A percentile compares a stretch with the other conserved stretches of the same genome.
phyloP scores from a whole-genome alignment of 2,329 filamentous ascomycete genomes.

The Mycosphaerelloides madeirae region DNA sequence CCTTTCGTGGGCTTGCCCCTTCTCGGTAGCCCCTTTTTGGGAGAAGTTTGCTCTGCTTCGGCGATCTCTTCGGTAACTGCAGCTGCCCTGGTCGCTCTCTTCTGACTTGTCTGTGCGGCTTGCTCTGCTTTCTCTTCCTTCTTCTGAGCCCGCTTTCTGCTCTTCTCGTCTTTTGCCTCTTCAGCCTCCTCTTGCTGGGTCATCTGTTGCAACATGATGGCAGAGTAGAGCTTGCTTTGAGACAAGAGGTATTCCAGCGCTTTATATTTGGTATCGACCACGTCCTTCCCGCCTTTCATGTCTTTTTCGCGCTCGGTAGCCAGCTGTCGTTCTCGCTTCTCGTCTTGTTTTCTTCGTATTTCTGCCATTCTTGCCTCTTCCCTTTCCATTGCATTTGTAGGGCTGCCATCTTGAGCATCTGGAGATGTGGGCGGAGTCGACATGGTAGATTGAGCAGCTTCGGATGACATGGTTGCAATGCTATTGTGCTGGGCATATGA shows the following conservation, averaged over 20 bases:
- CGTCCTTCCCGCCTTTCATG: slow-evolving; percentile 41
- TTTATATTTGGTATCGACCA: slow-evolving; percentile 49
- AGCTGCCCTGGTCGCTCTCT: slow-evolving; percentile 41
- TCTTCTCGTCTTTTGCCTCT: slow-evolving; percentile 42
- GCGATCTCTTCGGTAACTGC: slow-evolving; percentile 21
- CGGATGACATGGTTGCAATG: slow-evolving; percentile 15
- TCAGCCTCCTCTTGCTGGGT: slow-evolving; percentile 48
- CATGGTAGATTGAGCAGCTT: slow-evolving; percentile 17
- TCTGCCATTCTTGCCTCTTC: slow-evolving; percentile 45
- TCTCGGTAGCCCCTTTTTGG: slow-evolving; percentile 22
- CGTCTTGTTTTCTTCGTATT: slow-evolving; percentile 41
- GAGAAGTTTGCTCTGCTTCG: slow-evolving; percentile 17
- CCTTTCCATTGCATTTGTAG: slow-evolving; percentile 39
- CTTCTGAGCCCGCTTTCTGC: slow-evolving; percentile 41
- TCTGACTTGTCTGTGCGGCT: slow-evolving; percentile 43
- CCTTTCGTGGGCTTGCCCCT: slow-evolving; percentile 36
- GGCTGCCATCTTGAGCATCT: slow-evolving; percentile 24
- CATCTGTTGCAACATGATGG: slow-evolving; percentile 51
- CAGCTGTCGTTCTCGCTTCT: slow-evolving; percentile 41
- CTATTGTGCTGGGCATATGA: not conserved
- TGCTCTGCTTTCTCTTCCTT: slow-evolving; percentile 46
- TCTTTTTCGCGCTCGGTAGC: slow-evolving; percentile 45
- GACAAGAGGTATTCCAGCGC: slow-evolving; percentile 49
- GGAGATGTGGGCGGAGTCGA: slow-evolving; percentile 35
- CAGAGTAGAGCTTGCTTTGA: slow-evolving; percentile 50